Evolutionary conservation across 2,329 filamentous ascomycete genomes (phyloP), one percentile per base, ranked within the genome.

Genomic region (Ilyonectria destructans): DNA sequence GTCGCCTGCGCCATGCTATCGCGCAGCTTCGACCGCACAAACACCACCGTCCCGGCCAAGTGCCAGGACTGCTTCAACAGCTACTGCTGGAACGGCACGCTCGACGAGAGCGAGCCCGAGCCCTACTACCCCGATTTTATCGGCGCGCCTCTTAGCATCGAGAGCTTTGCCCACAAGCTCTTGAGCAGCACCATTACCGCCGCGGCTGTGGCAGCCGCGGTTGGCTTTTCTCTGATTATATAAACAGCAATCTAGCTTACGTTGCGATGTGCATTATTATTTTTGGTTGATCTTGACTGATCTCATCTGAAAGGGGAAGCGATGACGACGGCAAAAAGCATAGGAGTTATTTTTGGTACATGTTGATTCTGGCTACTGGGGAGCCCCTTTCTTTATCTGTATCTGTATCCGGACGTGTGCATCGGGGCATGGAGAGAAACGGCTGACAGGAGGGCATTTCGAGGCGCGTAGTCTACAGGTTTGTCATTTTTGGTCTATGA

Each of bases 31-130:
- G 85, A 90, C 68, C 88, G 94, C 57, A 96, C 93, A 0, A 85
- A 86, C 19, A 92, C 92, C 0, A 70, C 83, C 0, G 86, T 95
- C 1, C 96, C 96, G 0, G 85, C 87, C 0, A 89, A 89, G 10
- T 99, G 96, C 83, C 85, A 82, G 49, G 77, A 86, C 57, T 99
- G 96, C 83, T 98, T 98, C 81, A 73, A 85, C 13, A 81, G 85
- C 21, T 98, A 98, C 84, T 99, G 96, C 87, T 99, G 96, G 96
- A 89, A 98, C 79, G 96, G 96, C n/a, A 93, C 89, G 17, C 64
- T 82, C 40, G 77, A 80, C 31, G 78, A 79, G 58, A 65, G 70
- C 12, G 72, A 75, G 1, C 77, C 80, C 1, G 86, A 71, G 68
- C 74, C 68, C 8, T 82, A 82, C 51, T 59, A 72, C 26, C 80